Evolutionary conservation across 192 early-diverging fungal species (phyloP).

Genomic region (Umbelopsis sp.): DNA sequence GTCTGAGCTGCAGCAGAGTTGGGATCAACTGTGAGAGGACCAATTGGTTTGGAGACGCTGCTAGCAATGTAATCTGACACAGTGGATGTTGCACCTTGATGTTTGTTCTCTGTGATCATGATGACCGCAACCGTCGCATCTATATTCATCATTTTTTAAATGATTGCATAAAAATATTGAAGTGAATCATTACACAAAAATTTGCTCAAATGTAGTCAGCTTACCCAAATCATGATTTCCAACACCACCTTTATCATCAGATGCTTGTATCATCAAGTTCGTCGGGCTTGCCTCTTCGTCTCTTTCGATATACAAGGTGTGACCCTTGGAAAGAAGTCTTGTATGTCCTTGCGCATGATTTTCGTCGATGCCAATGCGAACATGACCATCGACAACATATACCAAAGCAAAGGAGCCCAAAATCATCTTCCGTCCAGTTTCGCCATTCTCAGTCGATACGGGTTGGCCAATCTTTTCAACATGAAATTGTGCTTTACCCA

Average conservation of each 20-base stretch:
- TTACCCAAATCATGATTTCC: conserved; percentile 29
- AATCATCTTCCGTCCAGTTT: conserved; percentile 47
- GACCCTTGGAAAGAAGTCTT: conserved; percentile 26
- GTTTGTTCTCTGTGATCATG: conserved; percentile 29
- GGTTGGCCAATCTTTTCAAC: conserved; percentile 35
- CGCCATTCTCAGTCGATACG: conserved; percentile 35
- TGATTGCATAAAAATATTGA: not conserved
- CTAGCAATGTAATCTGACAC: conserved; percentile 27
- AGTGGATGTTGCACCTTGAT: conserved; percentile 17
- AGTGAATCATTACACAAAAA: not conserved
- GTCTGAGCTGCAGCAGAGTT: not conserved
- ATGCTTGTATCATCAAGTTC: conserved; percentile 47
- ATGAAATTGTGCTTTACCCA: conserved; percentile 32
- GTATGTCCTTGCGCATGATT: conserved; percentile 18
- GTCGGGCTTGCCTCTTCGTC: conserved; percentile 57
- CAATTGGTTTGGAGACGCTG: not conserved
- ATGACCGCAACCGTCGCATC: conserved; percentile 35
- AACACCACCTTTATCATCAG: conserved; percentile 24
- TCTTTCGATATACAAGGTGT: conserved; percentile 58
- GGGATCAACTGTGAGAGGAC: not conserved
- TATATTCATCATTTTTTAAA: not conserved
- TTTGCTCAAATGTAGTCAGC: not conserved
- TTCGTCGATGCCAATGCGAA: conserved; percentile 33
- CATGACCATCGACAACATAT: conserved; percentile 57
- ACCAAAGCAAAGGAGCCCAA: conserved; percentile 56